A percentile compares a stretch with the other conserved stretches of the same genome.
phyloP scores from a whole-genome alignment of 202 grass and related monocot genomes.

The Dendrocalamus latiflorus region DNA sequence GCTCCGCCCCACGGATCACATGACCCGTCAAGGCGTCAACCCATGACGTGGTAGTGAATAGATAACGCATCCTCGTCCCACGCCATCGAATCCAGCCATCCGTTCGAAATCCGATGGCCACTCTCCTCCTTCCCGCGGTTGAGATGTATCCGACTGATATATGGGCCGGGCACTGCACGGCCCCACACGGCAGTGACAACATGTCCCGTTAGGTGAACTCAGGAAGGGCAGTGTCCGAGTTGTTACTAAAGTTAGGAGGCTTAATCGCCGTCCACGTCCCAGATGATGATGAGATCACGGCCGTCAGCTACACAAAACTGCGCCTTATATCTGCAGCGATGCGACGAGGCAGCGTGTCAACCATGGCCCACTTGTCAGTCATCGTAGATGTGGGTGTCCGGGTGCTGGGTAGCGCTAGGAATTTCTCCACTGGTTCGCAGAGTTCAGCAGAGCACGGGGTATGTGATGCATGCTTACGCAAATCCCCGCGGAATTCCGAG shows the following conservation, averaged over 20 bases:
- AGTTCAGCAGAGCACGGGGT: background rate
- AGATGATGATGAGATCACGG: background rate
- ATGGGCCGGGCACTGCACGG: too few relatives aligned
- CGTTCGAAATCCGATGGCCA: conserved; percentile 1
- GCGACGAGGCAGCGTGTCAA: too few relatives aligned
- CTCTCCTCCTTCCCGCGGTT: background rate
- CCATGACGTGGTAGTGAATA: background rate
- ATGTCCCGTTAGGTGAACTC: background rate
- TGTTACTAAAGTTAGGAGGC: background rate
- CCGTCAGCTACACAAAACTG: too few relatives aligned
- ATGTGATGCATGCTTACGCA: background rate
- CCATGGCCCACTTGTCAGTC: background rate
- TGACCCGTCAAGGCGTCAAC: background rate
- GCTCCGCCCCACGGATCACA: background rate
- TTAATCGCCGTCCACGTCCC: background rate
- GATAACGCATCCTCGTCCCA: background rate
- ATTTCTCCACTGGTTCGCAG: background rate
- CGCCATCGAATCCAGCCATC: conserved; percentile 16
- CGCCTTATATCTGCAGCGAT: background rate
- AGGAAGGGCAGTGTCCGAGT: background rate
- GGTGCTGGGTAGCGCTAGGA: background rate
- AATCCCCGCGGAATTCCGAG: background rate
- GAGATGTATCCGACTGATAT: background rate
- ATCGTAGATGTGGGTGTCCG: background rate
- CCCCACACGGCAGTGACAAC: background rate